Percentiles rank a stretch among this genome's conserved stretches.
Evolutionary conservation across 352 stramenopile genomes (phyloP).

Genomic region (Pythium coloratum): DNA sequence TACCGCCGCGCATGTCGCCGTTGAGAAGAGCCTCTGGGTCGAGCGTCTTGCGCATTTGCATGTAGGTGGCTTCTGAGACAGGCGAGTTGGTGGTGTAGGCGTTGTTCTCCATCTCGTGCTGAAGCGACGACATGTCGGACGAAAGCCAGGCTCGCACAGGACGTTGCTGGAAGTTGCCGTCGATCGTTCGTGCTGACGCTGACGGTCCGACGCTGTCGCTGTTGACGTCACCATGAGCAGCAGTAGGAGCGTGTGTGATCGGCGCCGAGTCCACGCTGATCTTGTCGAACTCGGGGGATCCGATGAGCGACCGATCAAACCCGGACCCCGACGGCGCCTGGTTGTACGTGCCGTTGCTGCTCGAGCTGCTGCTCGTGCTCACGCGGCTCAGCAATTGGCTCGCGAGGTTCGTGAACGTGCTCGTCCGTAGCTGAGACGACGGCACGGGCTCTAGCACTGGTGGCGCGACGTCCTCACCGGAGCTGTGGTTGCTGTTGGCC

Average conservation of each 20-base stretch:
- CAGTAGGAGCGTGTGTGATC: neutral
- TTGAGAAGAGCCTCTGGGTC: slow-evolving; percentile 24
- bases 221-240: slow-evolving; percentile 2
- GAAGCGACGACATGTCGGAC: slow-evolving; percentile 20
- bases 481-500: slow-evolving; percentile 10
- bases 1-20: slow-evolving; percentile 7
- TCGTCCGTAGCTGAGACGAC: slow-evolving; percentile 10
- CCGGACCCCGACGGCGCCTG: slow-evolving; percentile 3
- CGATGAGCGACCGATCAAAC: slow-evolving; percentile 18
- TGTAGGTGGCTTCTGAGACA: slow-evolving; percentile 22
- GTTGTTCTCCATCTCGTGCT: slow-evolving; percentile 22
- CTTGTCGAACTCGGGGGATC: slow-evolving; percentile 27
- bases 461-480: slow-evolving; percentile 1
- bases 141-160: slow-evolving; percentile 8
- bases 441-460: neutral
- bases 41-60: slow-evolving; percentile 27
- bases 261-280: slow-evolving; percentile 22
- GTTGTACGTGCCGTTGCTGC: slow-evolving; percentile 10
- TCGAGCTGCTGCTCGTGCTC: slow-evolving; percentile 8
- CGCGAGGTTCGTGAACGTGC: slow-evolving; percentile 16
- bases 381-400: slow-evolving; percentile 13
- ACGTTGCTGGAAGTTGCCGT: neutral
- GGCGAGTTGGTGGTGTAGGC: slow-evolving; percentile 8
- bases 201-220: neutral
- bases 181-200: neutral